Base-by-base conservation (phyloP, 306 rosid species). In the Chamaecrista fasciculata region DNA sequence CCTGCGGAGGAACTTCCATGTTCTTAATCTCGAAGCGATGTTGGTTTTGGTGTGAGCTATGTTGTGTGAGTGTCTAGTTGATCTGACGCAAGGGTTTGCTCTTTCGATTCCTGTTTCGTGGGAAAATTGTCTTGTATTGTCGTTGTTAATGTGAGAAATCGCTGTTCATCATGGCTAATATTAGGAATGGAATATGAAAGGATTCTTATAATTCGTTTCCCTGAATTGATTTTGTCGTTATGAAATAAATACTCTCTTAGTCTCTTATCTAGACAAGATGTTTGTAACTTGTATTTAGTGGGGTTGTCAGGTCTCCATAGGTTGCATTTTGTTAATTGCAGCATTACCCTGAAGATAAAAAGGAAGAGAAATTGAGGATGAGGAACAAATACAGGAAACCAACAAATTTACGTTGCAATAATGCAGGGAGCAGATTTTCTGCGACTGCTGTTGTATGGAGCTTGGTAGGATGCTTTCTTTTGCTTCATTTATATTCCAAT, bases 371-470 rank as follows among this genome's bases (percentile, higher is more conserved):
- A 77, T 79, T 83, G 89, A 82, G 85, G 87, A 91, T 82, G 87
- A 81, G 77, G 85, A 91, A 83, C 94, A 80, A 85, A 84, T 83
- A 73, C 82, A 76, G 86, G 85, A 89, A 89, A 80, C 84, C 97
- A 79, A 85, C 89, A 69, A 69, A 75, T 87, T 87, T 85, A 71
- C 78, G 44, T 87, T 85, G 94, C 89, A 76, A 83, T 89, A 76
- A 83, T 89, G 90, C 91, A 79, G 91, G 96, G 82, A 81, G 87
- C 79, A 89, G 89, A 89, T 84, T 84, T 71, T 83, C 86, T 58
- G 67, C 18, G 20, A 83, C 84, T 67, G 72, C 78, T 60, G 71
- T 71, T 19, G 67, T 89, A 21, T 89, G 96, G 95, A 85, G 91
- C 89, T 81, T 87, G 72, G 80, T 87, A 47, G 97, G 89, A 62